These are phyloP conservation scores for Penicillium paneum DNA, from an alignment of 2,329 filamentous ascomycete species.

Conservation along the genomic window DNA sequence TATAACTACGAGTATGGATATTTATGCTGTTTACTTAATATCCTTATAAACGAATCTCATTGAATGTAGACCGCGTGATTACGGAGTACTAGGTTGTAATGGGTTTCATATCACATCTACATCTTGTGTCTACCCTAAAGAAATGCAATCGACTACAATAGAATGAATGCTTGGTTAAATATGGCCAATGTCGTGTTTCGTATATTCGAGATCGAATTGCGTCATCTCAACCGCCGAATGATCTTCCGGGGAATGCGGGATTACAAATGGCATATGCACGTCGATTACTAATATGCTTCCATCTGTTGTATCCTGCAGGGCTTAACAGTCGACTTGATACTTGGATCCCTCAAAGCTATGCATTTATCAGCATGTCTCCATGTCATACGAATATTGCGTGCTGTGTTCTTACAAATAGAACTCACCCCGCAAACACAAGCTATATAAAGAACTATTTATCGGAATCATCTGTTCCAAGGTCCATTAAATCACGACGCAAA, in stretches of 20 bases:
- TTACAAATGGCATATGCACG: constrained; percentile 1
- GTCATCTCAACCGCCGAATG: neutral
- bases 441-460: constrained; percentile 7
- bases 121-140: neutral
- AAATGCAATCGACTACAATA: neutral
- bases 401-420: constrained; percentile 32
- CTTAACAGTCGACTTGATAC: neutral
- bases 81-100: too few relatives aligned
- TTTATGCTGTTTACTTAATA: too few relatives aligned
- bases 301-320: neutral
- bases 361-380: constrained; percentile 32
- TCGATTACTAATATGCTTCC: neutral
- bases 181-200: neutral
- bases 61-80: neutral
- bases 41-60: neutral
- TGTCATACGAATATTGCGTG: constrained; percentile 31
- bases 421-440: constrained; percentile 16
- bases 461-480: neutral
- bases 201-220: neutral
- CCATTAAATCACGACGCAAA: neutral
- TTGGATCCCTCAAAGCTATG: neutral
- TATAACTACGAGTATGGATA: too few relatives aligned
- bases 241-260: neutral
- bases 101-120: neutral
- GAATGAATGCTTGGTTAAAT: neutral